A percentile compares a stretch with the other conserved stretches of the same genome.
phyloP scores from a whole-genome alignment of 2,329 filamentous ascomycete species.

The Talaromyces amestolkiae region DNA sequence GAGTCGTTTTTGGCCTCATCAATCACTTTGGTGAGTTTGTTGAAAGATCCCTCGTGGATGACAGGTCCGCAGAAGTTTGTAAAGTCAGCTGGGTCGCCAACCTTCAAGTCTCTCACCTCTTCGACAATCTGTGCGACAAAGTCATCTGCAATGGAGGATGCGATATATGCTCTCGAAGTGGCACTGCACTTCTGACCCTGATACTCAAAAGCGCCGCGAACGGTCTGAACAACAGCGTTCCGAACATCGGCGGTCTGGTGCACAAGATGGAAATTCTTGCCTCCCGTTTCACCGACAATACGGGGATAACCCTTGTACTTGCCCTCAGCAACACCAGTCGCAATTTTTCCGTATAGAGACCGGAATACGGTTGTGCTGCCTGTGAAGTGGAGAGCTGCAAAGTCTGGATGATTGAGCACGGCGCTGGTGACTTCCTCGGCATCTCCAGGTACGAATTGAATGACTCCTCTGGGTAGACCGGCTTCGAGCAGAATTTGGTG shows the following conservation, averaged over 20 bases:
- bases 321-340: conserved; percentile 73
- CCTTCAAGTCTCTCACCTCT: conserved; percentile 68
- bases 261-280: conserved; percentile 89
- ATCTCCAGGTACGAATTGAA: conserved; percentile 89
- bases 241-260: conserved; percentile 73
- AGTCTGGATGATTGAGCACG: conserved; percentile 72
- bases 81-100: conserved; percentile 68
- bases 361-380: conserved; percentile 91
- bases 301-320: conserved; percentile 82
- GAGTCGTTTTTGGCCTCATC: conserved; percentile 74
- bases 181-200: conserved; percentile 91
- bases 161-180: conserved; percentile 75
- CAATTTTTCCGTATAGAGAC: conserved; percentile 81
- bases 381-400: conserved; percentile 92
- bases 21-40: conserved; percentile 74
- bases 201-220: conserved; percentile 85
- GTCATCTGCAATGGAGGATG: conserved; percentile 69
- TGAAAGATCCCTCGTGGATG: conserved; percentile 77
- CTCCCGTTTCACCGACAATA: conserved; percentile 85
- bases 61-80: conserved; percentile 83
- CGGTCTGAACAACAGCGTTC: conserved; percentile 77
- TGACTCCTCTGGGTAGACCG: conserved; percentile 76
- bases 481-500: conserved; percentile 70
- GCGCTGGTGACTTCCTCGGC: conserved; percentile 76
- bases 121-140: conserved; percentile 65